Conservation (phyloP, 257 asterid genomes). For the Solanum tacnaense region DNA sequence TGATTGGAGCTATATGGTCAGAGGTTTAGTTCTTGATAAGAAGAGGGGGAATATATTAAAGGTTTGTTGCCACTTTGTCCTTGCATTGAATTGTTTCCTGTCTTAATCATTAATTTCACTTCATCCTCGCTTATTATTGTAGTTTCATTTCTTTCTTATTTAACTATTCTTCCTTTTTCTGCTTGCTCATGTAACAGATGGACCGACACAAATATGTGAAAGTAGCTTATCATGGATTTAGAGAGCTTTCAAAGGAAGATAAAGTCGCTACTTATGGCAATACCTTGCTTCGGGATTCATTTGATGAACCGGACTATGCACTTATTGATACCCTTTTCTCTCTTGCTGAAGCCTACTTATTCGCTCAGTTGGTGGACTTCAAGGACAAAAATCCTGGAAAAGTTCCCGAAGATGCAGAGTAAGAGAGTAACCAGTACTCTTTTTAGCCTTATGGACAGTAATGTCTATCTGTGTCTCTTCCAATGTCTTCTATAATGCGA, state of each 20-base stretch:
- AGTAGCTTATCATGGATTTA: conserved; percentile 94
- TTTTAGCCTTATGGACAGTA: background rate
- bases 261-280: conserved; percentile 85
- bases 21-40: conserved; percentile 95
- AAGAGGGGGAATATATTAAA: conserved; percentile 90
- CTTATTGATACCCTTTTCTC: conserved; percentile 93
- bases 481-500: background rate
- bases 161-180: background rate
- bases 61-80: conserved; percentile 35
- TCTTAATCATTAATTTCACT: background rate
- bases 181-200: conserved; percentile 44
- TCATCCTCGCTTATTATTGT: background rate
- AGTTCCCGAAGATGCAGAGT: conserved; percentile 54
- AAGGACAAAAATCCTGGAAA: conserved; percentile 85
- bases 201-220: conserved; percentile 95
- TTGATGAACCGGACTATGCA: conserved; percentile 93
- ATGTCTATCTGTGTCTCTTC: background rate
- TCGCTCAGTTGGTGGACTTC: conserved; percentile 95
- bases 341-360: conserved; percentile 89
- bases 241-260: conserved; percentile 80
- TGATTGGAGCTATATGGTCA: conserved; percentile 96
- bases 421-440: conserved; percentile 29
- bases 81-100: background rate
- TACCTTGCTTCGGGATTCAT: conserved; percentile 68
- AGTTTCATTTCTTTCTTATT: background rate